Evolutionary conservation across 2,329 filamentous ascomycete genomes (phyloP).

Genomic region (Diplodia seriata): DNA sequence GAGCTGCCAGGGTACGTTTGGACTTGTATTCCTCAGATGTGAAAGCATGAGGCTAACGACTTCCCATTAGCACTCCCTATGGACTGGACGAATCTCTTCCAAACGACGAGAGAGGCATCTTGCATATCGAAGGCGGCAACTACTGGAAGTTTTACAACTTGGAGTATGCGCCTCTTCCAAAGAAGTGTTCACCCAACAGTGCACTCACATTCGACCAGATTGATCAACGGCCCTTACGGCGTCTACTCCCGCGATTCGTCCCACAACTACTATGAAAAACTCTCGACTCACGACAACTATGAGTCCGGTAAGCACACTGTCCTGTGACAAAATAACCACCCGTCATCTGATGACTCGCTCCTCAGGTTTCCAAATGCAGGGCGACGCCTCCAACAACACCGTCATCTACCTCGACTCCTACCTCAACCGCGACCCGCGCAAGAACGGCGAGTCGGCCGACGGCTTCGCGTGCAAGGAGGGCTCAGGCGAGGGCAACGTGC

Average conservation of each 20-base stretch:
- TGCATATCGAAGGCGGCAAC: constrained; percentile 55
- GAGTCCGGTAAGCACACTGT: constrained; percentile 38
- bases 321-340: too few species aligned
- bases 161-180: not conserved
- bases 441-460: constrained; percentile 61
- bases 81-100: constrained; percentile 50
- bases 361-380: constrained; percentile 48
- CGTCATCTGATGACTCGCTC: not conserved
- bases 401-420: constrained; percentile 41
- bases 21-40: not conserved
- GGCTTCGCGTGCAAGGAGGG: constrained; percentile 59
- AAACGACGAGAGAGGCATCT: constrained; percentile 54
- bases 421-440: constrained; percentile 50
- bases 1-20: constrained; percentile 36
- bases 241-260: constrained; percentile 46
- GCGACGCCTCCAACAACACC: constrained; percentile 40
- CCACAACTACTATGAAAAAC: constrained; percentile 48
- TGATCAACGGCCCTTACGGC: constrained; percentile 51
- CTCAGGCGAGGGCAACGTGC: constrained; percentile 54
- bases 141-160: constrained; percentile 58
- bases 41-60: too few species aligned
- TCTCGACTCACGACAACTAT: constrained; percentile 51
- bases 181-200: not conserved
- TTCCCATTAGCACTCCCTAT: constrained; percentile 49
- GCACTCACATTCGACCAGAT: constrained; percentile 9